Percentiles rank a stretch among this genome's conserved stretches.
Evolutionary conservation across 805 yeast species (phyloP).

Genomic region (Candida maris): DNA sequence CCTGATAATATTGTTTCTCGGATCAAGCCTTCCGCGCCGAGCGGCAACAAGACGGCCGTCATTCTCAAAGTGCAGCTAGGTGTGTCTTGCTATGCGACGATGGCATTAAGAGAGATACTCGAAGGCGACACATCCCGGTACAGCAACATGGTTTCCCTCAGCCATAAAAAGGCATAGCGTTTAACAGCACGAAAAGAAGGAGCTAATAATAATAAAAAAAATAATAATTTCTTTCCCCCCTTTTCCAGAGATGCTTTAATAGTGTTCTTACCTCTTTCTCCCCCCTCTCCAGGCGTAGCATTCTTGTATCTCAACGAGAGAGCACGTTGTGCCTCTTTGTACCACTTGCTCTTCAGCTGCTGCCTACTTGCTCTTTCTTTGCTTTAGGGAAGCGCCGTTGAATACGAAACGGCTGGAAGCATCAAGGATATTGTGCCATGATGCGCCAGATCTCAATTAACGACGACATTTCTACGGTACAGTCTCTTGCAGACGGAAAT

Average conservation of each 20-base stretch:
- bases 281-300: too few species aligned
- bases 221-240: not conserved
- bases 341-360: conserved; percentile 1
- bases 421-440: conserved; percentile 4
- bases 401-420: not conserved
- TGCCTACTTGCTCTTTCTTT: conserved; percentile 3
- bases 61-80: conserved; percentile 75
- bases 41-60: conserved; percentile 59
- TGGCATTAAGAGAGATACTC: conserved; percentile 93
- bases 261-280: too few species aligned
- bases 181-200: conserved; percentile 9
- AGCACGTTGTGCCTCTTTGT: conserved; percentile 1
- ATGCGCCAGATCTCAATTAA: conserved; percentile 18
- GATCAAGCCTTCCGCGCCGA: conserved; percentile 30
- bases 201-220: conserved; percentile 4
- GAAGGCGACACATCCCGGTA: conserved; percentile 55
- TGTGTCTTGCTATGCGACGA: conserved; percentile 91
- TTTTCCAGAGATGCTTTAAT: not conserved
- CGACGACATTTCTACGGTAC: conserved; percentile 15
- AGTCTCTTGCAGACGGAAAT: conserved; percentile 10
- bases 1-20: conserved; percentile 18
- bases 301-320: conserved; percentile 1
- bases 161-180: conserved; percentile 5
- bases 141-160: conserved; percentile 20
- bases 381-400: conserved; percentile 3